Percentiles rank a stretch among this genome's conserved stretches.
Conservation (phyloP, 345 rosid species). For the Cardamine chenopodiifolia region DNA sequence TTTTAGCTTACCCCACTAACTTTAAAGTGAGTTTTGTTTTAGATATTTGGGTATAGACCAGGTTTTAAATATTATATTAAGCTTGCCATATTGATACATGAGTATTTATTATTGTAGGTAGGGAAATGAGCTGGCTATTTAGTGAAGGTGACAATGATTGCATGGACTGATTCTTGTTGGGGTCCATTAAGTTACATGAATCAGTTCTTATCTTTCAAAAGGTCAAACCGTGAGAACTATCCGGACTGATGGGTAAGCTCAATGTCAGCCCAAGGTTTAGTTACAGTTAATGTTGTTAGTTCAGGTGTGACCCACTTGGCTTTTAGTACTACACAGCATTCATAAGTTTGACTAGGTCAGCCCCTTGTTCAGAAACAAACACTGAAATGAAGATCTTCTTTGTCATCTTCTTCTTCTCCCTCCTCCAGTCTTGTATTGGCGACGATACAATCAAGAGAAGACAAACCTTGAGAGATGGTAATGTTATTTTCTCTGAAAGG, state of each 20-base stretch:
- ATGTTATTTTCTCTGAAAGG: conserved; percentile 46
- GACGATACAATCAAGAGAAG: conserved; percentile 37
- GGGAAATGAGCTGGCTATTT: too few relatives aligned
- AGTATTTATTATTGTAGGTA: too few relatives aligned
- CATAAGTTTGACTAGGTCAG: conserved; percentile 23
- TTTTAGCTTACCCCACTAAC: too few relatives aligned
- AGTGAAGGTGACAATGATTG: too few relatives aligned
- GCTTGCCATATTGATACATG: too few relatives aligned
- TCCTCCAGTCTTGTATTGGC: conserved; percentile 31
- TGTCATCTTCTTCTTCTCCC: conserved; percentile 30
- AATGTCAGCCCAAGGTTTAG: too few relatives aligned
- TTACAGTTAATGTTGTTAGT: neutral
- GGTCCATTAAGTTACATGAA: conserved; percentile 25
- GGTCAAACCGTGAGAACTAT: conserved; percentile 27
- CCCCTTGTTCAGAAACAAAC: conserved; percentile 11
- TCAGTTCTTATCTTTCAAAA: conserved; percentile 22
- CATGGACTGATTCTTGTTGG: too few relatives aligned
- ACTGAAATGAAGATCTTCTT: conserved; percentile 35
- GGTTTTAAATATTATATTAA: too few relatives aligned
- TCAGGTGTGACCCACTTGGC: conserved; percentile 29
- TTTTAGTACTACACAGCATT: conserved; percentile 17
- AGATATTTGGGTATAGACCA: too few relatives aligned
- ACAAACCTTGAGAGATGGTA: conserved; percentile 52
- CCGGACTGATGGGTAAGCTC: neutral
- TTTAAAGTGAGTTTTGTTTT: too few relatives aligned